Conservation (phyloP, 768 basidiomycete species). For the Hygrocybe coccinea region DNA sequence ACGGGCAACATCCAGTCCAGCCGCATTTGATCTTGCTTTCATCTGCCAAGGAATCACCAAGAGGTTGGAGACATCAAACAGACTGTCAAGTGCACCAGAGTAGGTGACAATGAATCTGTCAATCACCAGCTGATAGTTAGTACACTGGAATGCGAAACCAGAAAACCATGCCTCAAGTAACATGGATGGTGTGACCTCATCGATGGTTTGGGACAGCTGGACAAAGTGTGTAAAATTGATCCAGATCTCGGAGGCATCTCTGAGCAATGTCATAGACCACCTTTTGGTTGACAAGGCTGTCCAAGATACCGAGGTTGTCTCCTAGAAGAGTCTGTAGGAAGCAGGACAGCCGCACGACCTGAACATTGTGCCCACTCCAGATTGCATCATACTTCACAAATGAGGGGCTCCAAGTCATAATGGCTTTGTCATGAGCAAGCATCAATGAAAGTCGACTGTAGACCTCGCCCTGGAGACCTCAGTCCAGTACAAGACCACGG, state of each 20-base stretch:
- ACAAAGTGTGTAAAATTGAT: slow-evolving; percentile 7
- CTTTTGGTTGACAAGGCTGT: too few species aligned
- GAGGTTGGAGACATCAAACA: not conserved
- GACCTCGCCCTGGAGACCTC: not conserved
- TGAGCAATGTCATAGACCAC: not conserved
- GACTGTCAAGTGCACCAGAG: slow-evolving; percentile 2
- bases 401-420: not conserved
- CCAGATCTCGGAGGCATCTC: not conserved
- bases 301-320: too few species aligned
- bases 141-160: slow-evolving; percentile 4
- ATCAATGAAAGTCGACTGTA: not conserved
- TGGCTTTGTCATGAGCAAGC: slow-evolving; percentile 1
- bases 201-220: not conserved
- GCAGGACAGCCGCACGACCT: too few species aligned
- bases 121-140: not conserved
- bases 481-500: not conserved
- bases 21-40: not conserved
- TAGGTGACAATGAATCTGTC: slow-evolving; percentile 2
- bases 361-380: not conserved
- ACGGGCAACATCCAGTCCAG: not conserved
- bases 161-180: slow-evolving; percentile 1
- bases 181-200: not conserved
- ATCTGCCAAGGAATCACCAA: too few species aligned
- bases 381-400: not conserved
- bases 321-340: too few species aligned